phyloP scores from a whole-genome alignment of 129 eudicot genomes.

The Saussurea involucrata region DNA sequence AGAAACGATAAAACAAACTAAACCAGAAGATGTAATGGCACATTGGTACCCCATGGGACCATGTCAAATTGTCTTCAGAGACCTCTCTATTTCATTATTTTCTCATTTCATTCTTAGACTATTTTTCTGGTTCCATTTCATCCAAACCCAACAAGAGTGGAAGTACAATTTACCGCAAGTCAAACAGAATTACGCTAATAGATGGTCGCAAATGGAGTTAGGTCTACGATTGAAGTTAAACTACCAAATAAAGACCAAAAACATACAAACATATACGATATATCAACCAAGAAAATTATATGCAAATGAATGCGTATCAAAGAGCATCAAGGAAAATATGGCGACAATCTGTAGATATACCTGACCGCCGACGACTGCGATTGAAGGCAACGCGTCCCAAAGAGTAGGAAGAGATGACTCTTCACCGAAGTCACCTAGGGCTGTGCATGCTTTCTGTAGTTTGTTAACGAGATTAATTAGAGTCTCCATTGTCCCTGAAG shows the following conservation, averaged over 20 bases:
- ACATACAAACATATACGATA: not conserved
- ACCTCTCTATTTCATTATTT: not conserved
- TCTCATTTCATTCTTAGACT: not conserved
- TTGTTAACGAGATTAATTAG: constrained; percentile 64
- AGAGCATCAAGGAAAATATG: not conserved
- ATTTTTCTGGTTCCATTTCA: not conserved
- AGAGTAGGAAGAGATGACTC: constrained; percentile 60
- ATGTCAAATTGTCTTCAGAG: not conserved
- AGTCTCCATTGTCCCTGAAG: constrained; percentile 52
- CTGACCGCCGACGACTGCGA: constrained; percentile 77
- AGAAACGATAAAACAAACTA: not conserved
- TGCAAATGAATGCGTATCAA: not conserved
- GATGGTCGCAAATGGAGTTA: not conserved
- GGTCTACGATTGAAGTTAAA: not conserved
- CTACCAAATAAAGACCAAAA: not conserved
- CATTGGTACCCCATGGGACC: not conserved
- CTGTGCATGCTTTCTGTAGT: constrained; percentile 90
- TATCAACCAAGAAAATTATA: not conserved
- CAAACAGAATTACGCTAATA: not conserved
- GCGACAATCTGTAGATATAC: constrained; percentile 14
- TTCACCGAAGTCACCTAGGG: constrained; percentile 83
- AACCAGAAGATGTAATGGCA: not conserved
- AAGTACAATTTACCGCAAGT: not conserved
- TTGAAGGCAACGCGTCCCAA: constrained; percentile 63
- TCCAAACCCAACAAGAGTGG: not conserved